A percentile compares a stretch with the other conserved stretches of the same genome.
Conservation (phyloP, 2,329 filamentous ascomycete genomes). For the Penicillium verrucosum region DNA sequence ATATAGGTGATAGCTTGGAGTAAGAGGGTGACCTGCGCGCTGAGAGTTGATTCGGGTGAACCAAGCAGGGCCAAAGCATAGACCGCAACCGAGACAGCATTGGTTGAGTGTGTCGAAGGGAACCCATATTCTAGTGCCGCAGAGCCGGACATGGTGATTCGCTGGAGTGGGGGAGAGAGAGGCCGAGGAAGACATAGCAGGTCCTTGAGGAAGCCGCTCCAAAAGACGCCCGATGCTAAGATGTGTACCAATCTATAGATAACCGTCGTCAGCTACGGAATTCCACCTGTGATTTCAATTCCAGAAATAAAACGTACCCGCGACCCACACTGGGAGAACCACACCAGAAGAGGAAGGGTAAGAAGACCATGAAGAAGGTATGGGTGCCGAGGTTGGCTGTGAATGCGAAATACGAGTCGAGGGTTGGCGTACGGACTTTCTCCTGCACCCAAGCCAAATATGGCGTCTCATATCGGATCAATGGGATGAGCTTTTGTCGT, state of each 20-base stretch:
- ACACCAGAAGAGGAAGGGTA: conserved; percentile 96
- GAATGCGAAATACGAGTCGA: conserved; percentile 95
- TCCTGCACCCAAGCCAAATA: conserved; percentile 86
- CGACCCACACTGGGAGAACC: conserved; percentile 81
- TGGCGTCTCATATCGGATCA: conserved; percentile 92
- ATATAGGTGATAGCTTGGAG: conserved; percentile 72
- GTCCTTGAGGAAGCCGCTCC: conserved; percentile 92
- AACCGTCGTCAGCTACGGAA: background rate
- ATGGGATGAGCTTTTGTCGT: conserved; percentile 75
- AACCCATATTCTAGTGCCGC: conserved; percentile 96
- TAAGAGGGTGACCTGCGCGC: conserved; percentile 56
- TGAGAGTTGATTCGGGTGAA: conserved; percentile 61
- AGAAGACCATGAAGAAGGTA: conserved; percentile 95
- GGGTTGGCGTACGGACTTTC: conserved; percentile 71
- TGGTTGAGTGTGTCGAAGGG: conserved; percentile 93
- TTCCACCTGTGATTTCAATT: background rate
- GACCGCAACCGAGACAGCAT: conserved; percentile 89
- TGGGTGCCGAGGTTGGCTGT: conserved; percentile 96
- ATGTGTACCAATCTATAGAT: conserved; percentile 59
- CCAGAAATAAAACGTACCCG: conserved; percentile 59
- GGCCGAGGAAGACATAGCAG: conserved; percentile 88
- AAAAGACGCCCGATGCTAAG: conserved; percentile 74
- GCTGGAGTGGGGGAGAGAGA: conserved; percentile 82
- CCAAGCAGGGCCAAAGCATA: conserved; percentile 73
- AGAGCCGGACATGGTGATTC: conserved; percentile 96